A percentile compares a stretch with the other conserved stretches of the same genome.
phyloP scores from a whole-genome alignment of 768 basidiomycete species.

The Leccinum sublutescens region DNA sequence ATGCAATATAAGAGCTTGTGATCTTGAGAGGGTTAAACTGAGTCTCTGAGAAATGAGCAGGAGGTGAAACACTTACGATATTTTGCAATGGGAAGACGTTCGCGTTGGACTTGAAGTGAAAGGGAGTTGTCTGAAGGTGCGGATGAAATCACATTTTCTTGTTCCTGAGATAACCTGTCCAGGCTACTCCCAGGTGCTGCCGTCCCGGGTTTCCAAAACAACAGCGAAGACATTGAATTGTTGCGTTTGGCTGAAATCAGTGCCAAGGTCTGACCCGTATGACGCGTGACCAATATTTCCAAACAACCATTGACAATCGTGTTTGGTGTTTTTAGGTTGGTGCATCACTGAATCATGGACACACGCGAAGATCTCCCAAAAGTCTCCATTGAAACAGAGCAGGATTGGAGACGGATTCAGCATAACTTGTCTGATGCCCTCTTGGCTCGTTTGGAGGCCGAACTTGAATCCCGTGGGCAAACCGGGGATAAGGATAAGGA shows the following conservation, averaged over 20 bases:
- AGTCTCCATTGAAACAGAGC: conserved; percentile 61
- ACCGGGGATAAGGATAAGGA: conserved; percentile 40
- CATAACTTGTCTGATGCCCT: conserved; percentile 49
- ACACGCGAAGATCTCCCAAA: conserved; percentile 46
- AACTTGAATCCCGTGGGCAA: conserved; percentile 41
- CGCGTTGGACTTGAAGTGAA: conserved; percentile 72
- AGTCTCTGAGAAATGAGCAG: background rate
- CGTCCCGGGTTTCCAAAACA: conserved; percentile 92
- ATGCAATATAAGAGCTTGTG: conserved; percentile 79
- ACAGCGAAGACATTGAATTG: conserved; percentile 46
- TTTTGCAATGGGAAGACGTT: conserved; percentile 85
- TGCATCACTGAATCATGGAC: conserved; percentile 21
- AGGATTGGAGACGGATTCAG: conserved; percentile 66
- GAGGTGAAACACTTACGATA: conserved; percentile 52
- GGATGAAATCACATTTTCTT: conserved; percentile 69
- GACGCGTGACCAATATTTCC: background rate
- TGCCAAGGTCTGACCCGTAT: background rate
- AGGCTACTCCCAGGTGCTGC: conserved; percentile 81
- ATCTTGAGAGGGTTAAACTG: conserved; percentile 40
- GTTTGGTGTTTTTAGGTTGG: no score
- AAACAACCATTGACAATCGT: no score
- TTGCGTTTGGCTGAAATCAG: background rate
- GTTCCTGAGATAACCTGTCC: conserved; percentile 77
- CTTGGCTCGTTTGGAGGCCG: conserved; percentile 44
- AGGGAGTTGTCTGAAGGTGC: conserved; percentile 53